A percentile compares a stretch with the other conserved stretches of the same genome.
Conservation (phyloP, 768 basidiomycete species). For the Paxillus ammoniavirescens region DNA sequence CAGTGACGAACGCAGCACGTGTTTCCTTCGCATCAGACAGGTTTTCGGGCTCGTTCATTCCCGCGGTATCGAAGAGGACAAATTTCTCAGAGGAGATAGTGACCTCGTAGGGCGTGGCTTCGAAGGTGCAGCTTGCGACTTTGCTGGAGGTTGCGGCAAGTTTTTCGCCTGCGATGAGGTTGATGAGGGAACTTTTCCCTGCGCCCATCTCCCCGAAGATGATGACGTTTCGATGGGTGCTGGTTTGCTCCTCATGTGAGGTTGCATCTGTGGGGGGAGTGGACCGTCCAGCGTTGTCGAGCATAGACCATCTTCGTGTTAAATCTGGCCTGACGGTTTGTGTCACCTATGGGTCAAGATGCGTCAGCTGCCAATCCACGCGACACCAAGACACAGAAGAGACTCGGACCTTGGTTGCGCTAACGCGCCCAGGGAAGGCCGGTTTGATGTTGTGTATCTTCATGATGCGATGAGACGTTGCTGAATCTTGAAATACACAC, state of each 20-base stretch:
- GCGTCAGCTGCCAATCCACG: not conserved
- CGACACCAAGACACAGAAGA: not conserved
- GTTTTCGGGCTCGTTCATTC: not conserved
- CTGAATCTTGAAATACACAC: no score
- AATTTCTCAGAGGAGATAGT: not conserved
- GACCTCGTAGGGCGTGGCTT: not conserved
- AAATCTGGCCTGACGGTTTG: not conserved
- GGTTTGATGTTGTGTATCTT: no score
- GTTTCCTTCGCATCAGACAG: not conserved
- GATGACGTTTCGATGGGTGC: slow-evolving; percentile 1
- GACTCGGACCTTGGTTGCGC: not conserved
- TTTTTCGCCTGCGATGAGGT: slow-evolving; percentile 5
- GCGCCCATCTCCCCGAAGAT: slow-evolving; percentile 10
- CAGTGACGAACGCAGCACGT: not conserved
- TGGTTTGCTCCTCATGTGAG: not conserved
- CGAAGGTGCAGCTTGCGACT: slow-evolving; percentile 2
- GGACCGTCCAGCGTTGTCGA: not conserved
- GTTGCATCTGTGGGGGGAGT: not conserved
- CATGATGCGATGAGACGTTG: no score
- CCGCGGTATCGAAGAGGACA: slow-evolving; percentile 1
- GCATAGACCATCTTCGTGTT: not conserved
- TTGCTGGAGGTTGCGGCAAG: not conserved
- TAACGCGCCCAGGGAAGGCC: no score
- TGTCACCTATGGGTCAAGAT: not conserved
- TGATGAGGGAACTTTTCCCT: slow-evolving; percentile 8